Evolutionary conservation across 805 yeast species (phyloP), one percentile per base, ranked within the genome.

Genomic region (Millerozyma acaciae): DNA sequence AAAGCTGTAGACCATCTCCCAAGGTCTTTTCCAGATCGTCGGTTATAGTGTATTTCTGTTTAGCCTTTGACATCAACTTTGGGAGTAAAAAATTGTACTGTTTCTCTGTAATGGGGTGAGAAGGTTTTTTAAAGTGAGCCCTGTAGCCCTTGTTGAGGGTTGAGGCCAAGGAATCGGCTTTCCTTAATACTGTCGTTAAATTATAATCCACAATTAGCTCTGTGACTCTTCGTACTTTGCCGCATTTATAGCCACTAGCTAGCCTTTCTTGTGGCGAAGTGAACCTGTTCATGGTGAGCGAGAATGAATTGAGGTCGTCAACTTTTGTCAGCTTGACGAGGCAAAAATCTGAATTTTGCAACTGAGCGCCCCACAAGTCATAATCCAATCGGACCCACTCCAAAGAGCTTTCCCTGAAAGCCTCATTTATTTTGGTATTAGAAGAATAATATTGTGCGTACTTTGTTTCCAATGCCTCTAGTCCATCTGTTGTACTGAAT

Each of bases 401-500:
- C 3, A 49, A 26, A 2, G 19, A 23, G 28, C 47, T 34, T 6
- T 35, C 13, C 14, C 31, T 19, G 20, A 62, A 36, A 4, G 38
- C 39, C 9, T 32, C 22, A 26, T 45, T 43, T 1, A 55, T 45
- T 2, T 16, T 30, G 3, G 32, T 34, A 5, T 34, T 24, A 6
- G 37, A 30, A n/a, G 40, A 37, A 28, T 28, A 49, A 7, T 37
- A 35, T 9, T 37, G 19, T 1, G 26, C 25, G 15, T 34, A 43
- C 4, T 38, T 34, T 3, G 37, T 30, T 30, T 49, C 43, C 8
- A 51, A 20, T 2, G 62, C 59, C 7, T 53, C 44, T 34, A 71
- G 62, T 3, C 65, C 62, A 25, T 65, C 64, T 38, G 60, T 60
- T 1, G 73, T 58, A 3, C 60, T 55, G 37, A 68, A 50, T 2